These are phyloP conservation scores for Trichoderma parareesei DNA, from an alignment of 495 filamentous ascomycete species.

Conservation along the genomic window DNA sequence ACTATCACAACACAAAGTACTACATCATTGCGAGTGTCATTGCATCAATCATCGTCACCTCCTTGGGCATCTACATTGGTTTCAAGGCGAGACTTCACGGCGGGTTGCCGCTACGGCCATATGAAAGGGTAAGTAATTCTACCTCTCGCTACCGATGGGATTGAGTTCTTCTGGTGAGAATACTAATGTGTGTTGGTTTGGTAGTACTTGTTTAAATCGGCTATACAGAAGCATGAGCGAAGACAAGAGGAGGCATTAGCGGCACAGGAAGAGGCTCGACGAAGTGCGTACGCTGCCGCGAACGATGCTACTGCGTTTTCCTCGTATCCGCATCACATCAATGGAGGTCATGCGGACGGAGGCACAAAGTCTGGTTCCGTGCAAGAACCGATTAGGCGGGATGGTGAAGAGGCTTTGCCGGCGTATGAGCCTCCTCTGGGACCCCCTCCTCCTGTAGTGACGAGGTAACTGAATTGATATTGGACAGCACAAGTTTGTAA, in stretches of 20 bases:
- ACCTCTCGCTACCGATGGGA: background rate
- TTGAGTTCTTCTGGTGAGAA: background rate
- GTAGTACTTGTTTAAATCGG: background rate
- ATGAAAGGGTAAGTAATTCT: slow-evolving; percentile 52
- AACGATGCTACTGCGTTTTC: slow-evolving; percentile 45
- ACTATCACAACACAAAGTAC: slow-evolving; percentile 59
- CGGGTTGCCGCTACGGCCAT: slow-evolving; percentile 52
- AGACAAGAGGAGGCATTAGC: slow-evolving; percentile 12
- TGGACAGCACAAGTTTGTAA: background rate
- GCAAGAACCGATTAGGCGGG: slow-evolving; percentile 32
- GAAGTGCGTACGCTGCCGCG: slow-evolving; percentile 39
- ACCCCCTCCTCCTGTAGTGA: slow-evolving; percentile 31
- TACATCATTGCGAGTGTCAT: slow-evolving; percentile 51
- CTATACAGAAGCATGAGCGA: background rate
- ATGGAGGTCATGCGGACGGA: slow-evolving; percentile 40
- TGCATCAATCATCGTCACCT: slow-evolving; percentile 41
- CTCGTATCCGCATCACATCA: slow-evolving; percentile 42
- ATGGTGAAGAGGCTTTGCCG: slow-evolving; percentile 17
- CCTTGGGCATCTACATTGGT: slow-evolving; percentile 57
- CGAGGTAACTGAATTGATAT: background rate
- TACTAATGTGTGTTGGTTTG: background rate
- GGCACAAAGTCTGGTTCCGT: slow-evolving; percentile 50
- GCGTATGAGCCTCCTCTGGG: slow-evolving; percentile 37
- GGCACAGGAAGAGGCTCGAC: slow-evolving; percentile 31
- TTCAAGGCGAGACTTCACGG: slow-evolving; percentile 54